Percentiles rank a stretch among this genome's conserved stretches.
phyloP scores from a whole-genome alignment of 1,284 basidiomycete species.

The Moesziomyces sp. region DNA sequence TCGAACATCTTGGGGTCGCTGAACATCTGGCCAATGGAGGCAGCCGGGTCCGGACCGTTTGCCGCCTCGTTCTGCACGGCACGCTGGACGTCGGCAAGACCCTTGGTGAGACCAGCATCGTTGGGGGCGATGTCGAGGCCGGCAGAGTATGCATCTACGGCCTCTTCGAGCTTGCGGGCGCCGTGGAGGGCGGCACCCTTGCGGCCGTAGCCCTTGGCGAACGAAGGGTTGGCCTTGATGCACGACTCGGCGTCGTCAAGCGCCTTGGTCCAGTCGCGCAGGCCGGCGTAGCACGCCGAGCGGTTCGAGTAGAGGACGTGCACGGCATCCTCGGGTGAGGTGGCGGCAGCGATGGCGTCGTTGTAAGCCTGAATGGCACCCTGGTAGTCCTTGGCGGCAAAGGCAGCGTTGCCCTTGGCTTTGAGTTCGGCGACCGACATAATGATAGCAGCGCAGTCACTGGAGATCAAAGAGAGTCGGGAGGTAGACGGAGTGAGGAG shows the following conservation, averaged over 20 bases:
- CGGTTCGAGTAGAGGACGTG: slow-evolving; percentile 94
- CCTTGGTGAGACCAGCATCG: slow-evolving; percentile 83
- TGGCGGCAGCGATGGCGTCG: slow-evolving; percentile 60
- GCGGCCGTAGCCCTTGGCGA: slow-evolving; percentile 90
- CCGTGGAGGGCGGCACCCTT: slow-evolving; percentile 97
- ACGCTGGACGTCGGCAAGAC: slow-evolving; percentile 73
- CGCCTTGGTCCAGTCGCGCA: slow-evolving; percentile 81
- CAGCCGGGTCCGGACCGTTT: slow-evolving; percentile 64
- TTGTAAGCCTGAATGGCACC: slow-evolving; percentile 62
- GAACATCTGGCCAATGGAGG: slow-evolving; percentile 83
- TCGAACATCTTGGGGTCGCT: slow-evolving; percentile 82
- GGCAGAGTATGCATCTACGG: slow-evolving; percentile 81
- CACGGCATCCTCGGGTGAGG: slow-evolving; percentile 62
- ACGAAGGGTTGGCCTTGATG: slow-evolving; percentile 81
- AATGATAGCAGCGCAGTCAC: neutral
- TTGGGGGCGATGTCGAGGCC: slow-evolving; percentile 82
- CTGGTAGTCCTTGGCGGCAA: slow-evolving; percentile 65
- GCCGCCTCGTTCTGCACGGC: slow-evolving; percentile 68
- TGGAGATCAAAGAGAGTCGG: neutral
- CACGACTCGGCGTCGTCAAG: slow-evolving; percentile 85
- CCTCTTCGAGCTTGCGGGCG: slow-evolving; percentile 80
- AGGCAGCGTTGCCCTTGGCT: slow-evolving; percentile 66
- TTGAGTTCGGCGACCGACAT: slow-evolving; percentile 67
- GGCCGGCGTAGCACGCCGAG: slow-evolving; percentile 86
- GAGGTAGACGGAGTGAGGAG: neutral